Evolutionary conservation across 1,284 basidiomycete genomes (phyloP).

Genomic region (Kwoniella shivajii): DNA sequence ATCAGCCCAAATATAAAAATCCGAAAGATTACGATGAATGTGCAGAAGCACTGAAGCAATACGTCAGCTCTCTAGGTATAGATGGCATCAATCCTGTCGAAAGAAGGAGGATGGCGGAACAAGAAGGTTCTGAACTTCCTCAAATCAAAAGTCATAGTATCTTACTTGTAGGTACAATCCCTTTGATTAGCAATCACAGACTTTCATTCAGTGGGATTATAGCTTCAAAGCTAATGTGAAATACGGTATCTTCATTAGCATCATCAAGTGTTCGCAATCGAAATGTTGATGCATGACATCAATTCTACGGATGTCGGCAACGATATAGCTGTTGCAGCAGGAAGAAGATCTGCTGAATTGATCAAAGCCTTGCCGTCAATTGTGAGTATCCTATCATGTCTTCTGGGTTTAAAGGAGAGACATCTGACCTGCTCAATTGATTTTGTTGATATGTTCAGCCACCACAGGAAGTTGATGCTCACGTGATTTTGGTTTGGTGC

Average conservation of each 20-base stretch:
- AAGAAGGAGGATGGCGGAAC: constrained; percentile 30
- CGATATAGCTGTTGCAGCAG: constrained; percentile 37
- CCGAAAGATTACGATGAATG: constrained; percentile 39
- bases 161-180: constrained; percentile 29
- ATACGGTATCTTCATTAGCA: no score
- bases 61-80: constrained; percentile 29
- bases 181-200: no score
- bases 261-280: constrained; percentile 38
- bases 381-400: constrained; percentile 29
- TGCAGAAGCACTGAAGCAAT: constrained; percentile 34
- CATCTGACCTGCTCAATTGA: no score
- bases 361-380: constrained; percentile 36
- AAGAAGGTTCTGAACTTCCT: constrained; percentile 33
- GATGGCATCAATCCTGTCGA: constrained; percentile 45
- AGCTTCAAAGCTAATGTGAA: no score
- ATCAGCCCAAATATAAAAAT: constrained; percentile 46
- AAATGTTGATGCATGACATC: constrained; percentile 48
- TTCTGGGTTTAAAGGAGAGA: neutral
- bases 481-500: constrained; percentile 45
- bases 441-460: constrained; percentile 27
- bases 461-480: constrained; percentile 43
- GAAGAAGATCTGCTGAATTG: constrained; percentile 37
- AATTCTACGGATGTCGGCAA: constrained; percentile 46
- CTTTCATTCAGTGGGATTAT: neutral
- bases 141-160: constrained; percentile 34